A percentile compares a stretch with the other conserved stretches of the same genome.
Conservation (phyloP, 2,329 filamentous ascomycete genomes). For the Calonectria hawksworthii region DNA sequence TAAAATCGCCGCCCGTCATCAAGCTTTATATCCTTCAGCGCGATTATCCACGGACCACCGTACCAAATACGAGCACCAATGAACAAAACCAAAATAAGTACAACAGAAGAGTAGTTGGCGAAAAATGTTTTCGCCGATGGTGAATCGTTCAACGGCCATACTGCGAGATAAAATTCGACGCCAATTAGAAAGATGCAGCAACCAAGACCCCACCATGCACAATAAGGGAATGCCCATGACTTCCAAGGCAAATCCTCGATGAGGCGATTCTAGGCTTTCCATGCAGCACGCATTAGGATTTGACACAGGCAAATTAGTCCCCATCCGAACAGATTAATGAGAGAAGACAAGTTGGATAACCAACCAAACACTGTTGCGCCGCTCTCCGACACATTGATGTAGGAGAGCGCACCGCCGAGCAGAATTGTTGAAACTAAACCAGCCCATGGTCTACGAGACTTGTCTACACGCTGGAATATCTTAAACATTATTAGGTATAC, state of each 20-base stretch:
- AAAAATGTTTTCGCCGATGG: background rate
- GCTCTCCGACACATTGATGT: background rate
- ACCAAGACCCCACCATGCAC: background rate
- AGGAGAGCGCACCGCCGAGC: background rate
- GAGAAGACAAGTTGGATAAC: background rate
- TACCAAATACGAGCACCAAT: background rate
- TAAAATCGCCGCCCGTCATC: no score
- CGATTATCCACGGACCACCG: no score
- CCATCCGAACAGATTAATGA: background rate
- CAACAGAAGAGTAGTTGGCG: background rate
- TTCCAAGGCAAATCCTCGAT: background rate
- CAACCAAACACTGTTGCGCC: background rate
- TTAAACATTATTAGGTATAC: background rate
- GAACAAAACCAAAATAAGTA: background rate
- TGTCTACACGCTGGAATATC: background rate
- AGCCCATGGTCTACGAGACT: background rate
- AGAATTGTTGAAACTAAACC: background rate
- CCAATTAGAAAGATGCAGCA: background rate
- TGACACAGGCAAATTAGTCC: background rate
- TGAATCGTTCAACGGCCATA: background rate
- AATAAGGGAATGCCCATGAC: background rate
- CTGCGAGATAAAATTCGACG: background rate
- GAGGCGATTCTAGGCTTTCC: background rate
- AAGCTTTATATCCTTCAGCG: no score
- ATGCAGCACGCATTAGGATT: background rate